Evolutionary conservation across 2,329 filamentous ascomycete species (phyloP).

Genomic region (Fusarium fracticaudum): DNA sequence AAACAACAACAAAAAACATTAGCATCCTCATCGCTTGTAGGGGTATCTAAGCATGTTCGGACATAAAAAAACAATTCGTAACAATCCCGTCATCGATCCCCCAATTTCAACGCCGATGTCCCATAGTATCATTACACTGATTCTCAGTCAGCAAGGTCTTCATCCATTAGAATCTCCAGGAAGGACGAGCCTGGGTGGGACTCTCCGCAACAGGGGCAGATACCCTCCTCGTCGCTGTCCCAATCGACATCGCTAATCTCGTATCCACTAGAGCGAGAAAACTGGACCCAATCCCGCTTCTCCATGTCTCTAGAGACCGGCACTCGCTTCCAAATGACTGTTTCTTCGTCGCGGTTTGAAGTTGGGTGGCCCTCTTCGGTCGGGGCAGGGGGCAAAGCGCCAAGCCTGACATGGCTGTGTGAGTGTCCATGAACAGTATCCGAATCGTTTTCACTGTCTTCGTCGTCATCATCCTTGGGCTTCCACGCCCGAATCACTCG

Average conservation of each 20-base stretch:
- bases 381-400: slow-evolving; percentile 54
- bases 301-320: slow-evolving; percentile 53
- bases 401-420: slow-evolving; percentile 44
- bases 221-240: slow-evolving; percentile 48
- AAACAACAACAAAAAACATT: slow-evolving; percentile 22
- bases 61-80: slow-evolving; percentile 31
- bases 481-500: slow-evolving; percentile 59
- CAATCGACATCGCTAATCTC: slow-evolving; percentile 48
- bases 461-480: slow-evolving; percentile 38
- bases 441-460: slow-evolving; percentile 42
- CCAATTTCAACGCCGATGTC: slow-evolving; percentile 20
- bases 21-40: slow-evolving; percentile 25
- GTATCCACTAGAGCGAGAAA: slow-evolving; percentile 53
- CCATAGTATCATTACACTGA: slow-evolving; percentile 29
- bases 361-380: slow-evolving; percentile 54
- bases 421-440: slow-evolving; percentile 37
- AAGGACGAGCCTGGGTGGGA: slow-evolving; percentile 50
- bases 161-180: slow-evolving; percentile 45
- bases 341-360: slow-evolving; percentile 53
- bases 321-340: slow-evolving; percentile 62
- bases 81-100: slow-evolving; percentile 9
- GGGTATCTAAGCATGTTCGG: slow-evolving; percentile 44
- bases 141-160: slow-evolving; percentile 41
- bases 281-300: slow-evolving; percentile 60
- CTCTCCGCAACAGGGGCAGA: slow-evolving; percentile 55